phyloP scores from a whole-genome alignment of 1,284 basidiomycete species.

The Porodaedalea pini region DNA sequence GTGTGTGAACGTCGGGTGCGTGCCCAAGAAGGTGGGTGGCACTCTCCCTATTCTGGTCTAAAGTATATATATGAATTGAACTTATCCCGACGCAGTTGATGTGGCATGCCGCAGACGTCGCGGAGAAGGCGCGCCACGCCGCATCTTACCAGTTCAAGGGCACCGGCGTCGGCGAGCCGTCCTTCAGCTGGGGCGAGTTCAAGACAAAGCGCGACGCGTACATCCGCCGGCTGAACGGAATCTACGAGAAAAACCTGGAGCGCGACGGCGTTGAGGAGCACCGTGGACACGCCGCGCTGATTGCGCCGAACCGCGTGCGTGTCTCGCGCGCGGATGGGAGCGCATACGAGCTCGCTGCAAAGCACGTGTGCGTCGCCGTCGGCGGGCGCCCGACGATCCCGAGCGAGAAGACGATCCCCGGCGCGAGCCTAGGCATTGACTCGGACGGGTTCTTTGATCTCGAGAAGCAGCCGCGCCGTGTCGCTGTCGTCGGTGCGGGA shows the following conservation, averaged over 20 bases:
- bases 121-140: conserved; percentile 77
- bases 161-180: conserved; percentile 44
- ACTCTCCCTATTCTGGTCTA: background rate
- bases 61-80: background rate
- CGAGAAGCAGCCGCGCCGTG: conserved; percentile 85
- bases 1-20: conserved; percentile 93
- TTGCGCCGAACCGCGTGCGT: conserved; percentile 62
- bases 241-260: conserved; percentile 86
- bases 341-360: conserved; percentile 67
- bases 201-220: conserved; percentile 96
- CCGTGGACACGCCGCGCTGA: conserved; percentile 74
- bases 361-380: conserved; percentile 81
- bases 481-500: conserved; percentile 92
- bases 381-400: conserved; percentile 86
- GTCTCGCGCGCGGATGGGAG: conserved; percentile 61
- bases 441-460: conserved; percentile 98
- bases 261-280: conserved; percentile 91
- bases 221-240: conserved; percentile 86
- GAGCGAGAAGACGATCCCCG: conserved; percentile 79
- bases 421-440: conserved; percentile 85
- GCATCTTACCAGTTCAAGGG: conserved; percentile 74
- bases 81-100: conserved; percentile 67
- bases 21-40: conserved; percentile 73
- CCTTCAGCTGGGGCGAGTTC: conserved; percentile 89
- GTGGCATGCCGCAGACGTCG: conserved; percentile 98